A percentile compares a stretch with the other conserved stretches of the same genome.
Conservation (phyloP, 495 filamentous ascomycete genomes). For the Achaetomiella virescens region DNA sequence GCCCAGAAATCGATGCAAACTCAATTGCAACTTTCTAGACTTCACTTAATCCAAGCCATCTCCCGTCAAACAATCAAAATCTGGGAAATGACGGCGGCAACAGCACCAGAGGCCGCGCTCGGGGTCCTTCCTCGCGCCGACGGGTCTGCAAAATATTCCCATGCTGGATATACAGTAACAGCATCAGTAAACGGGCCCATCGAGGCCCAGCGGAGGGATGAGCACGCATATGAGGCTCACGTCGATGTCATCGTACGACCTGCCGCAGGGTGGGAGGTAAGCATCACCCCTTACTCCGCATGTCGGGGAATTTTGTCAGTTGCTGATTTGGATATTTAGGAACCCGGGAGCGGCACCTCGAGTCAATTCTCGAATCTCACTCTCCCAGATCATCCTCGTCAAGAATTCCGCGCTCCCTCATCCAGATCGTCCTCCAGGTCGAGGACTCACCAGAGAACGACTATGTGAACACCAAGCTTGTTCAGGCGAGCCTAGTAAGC, state of each 20-base stretch:
- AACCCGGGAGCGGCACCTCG: slow-evolving; percentile 63
- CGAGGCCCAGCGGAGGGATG: slow-evolving; percentile 79
- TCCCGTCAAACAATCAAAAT: not conserved
- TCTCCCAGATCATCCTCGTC: slow-evolving; percentile 62
- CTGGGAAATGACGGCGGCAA: slow-evolving; percentile 37
- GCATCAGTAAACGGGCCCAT: slow-evolving; percentile 89
- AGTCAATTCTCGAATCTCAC: slow-evolving; percentile 60
- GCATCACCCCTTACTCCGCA: slow-evolving; percentile 34
- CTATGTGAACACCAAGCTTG: slow-evolving; percentile 44
- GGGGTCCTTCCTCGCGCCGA: slow-evolving; percentile 67
- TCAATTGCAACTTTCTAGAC: not conserved
- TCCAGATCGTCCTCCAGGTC: slow-evolving; percentile 63
- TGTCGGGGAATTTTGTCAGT: slow-evolving; percentile 31
- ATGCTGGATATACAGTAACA: slow-evolving; percentile 72
- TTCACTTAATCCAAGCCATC: not conserved
- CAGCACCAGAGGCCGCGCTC: slow-evolving; percentile 43
- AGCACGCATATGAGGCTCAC: slow-evolving; percentile 81
- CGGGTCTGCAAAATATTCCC: slow-evolving; percentile 78
- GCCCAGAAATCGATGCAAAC: slow-evolving; percentile 10
- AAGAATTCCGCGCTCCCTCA: slow-evolving; percentile 61
- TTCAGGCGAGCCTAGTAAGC: slow-evolving; percentile 45
- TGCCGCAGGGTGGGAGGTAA: slow-evolving; percentile 72
- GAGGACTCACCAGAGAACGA: slow-evolving; percentile 51
- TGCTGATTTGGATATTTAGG: slow-evolving; percentile 45
- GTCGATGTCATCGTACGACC: slow-evolving; percentile 89